Evolutionary conservation across 2,329 filamentous ascomycete species (phyloP), one percentile per base, ranked within the genome.

Genomic region (Pleochaeta shiraiana): DNA sequence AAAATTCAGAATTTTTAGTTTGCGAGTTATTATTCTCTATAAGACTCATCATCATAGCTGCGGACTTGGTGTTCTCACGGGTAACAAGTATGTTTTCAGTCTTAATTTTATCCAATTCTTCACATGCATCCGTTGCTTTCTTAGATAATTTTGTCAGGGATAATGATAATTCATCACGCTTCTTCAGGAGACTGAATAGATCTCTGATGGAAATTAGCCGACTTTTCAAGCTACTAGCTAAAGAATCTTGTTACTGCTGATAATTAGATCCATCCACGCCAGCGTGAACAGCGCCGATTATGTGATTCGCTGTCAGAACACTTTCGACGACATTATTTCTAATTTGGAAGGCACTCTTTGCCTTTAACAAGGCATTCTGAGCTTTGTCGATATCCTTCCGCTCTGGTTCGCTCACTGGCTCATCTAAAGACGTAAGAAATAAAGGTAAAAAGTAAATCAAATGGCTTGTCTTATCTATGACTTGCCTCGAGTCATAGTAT

Each of bases 281-380:
- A 66, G 81, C 77, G 72, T 95, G 88, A 45, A 92, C 83, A 6
- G 89, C 86, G 70, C 87, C 88, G 65, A 95, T 76, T 47, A 88
- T 83, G 7, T 90, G 88, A 70, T 89, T 86, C 65, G 84, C 84
- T 69, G 83, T 82, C 68, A 93, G 74, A 64, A 88, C 83, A 59
- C 80, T 83, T 67, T 87, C 83, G 26, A 85, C 78, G 26, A 88
- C 83, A 66, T 83, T 83, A 72, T 85, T 85, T 67, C 83, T 83
- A 65, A 92, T 77, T 47, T 83, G 79, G 73, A 88, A 88, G 65
- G 79, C 79, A 64, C 87, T 84, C 71, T 84, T 83, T 30, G 87
- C 83, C 69, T 89, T 81, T 33, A 92, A 77, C 21, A 74, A 79
- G 63, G 84, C 83, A 64, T 79, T 78, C 73, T 90, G 83, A 6